Evolutionary conservation across 148 eudicot species (phyloP), one percentile per base, ranked within the genome.

Genomic region (Hydrangea macrophylla): DNA sequence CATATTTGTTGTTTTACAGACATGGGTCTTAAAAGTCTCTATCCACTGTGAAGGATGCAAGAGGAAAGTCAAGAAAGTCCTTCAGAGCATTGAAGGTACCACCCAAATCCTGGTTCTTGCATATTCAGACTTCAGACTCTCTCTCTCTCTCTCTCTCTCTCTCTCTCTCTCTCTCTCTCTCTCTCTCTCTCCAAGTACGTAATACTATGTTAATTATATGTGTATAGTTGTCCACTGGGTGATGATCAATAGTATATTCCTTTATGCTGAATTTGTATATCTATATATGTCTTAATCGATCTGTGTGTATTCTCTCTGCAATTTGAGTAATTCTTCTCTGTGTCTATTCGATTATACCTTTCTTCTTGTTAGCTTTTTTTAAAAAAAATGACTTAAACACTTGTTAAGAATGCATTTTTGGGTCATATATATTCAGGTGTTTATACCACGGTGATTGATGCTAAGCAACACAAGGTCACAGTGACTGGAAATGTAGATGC

Each of bases 31-130:
- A 81, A 89, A 74, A 81, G 98, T 92, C 55, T 76, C 73, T 7
- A 89, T 90, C 74, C 96, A 92, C 75, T 92, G 98, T 35, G 98
- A 81, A 83, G 96, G 96, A 50, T 92, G 98, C 85, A 87, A 79
- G 81, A 87, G 81, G 83, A 92, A 87, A 78, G 98, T 92, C 55
- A 88, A 85, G 85, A 92, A 86, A 77, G 73, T 84, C 60, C 93
- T 92, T 13, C 93, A 82, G 25, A 81, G 68, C 65, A 80, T 90
- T 23, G 98, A 89, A 58, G 98, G 98, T 89, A 78, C 39, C 7
- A 33, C 27, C 12, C 18, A 44, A 55, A 23, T 27, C 66, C 25
- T n/a, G n/a, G n/a, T n/a, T n/a, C n/a, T n/a, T n/a, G n/a, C n/a
- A n/a, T n/a, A n/a, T n/a, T n/a, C n/a, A n/a, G n/a, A n/a, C n/a